phyloP scores from a whole-genome alignment of 495 filamentous ascomycete species.

The Arthonia radiata region DNA sequence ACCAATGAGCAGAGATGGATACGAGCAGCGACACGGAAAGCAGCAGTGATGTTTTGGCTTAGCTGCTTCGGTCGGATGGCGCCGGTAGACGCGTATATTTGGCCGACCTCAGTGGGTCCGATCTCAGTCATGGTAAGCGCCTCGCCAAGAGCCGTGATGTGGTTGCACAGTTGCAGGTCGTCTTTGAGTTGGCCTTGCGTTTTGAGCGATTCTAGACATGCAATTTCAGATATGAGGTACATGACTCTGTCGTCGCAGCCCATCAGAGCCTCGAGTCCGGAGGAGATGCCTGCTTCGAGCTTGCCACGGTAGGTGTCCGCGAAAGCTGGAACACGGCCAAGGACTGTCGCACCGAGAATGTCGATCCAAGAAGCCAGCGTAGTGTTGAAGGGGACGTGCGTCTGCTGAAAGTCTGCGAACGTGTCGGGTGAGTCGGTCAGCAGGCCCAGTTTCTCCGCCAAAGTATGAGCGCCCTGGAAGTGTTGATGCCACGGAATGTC shows the following conservation, averaged over 20 bases:
- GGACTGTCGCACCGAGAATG: slow-evolving; percentile 84
- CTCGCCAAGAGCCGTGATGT: slow-evolving; percentile 55
- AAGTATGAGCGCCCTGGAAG: slow-evolving; percentile 67
- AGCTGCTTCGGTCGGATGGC: slow-evolving; percentile 60
- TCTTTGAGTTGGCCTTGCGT: slow-evolving; percentile 49
- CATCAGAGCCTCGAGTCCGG: slow-evolving; percentile 80
- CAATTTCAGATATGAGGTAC: slow-evolving; percentile 95
- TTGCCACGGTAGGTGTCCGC: slow-evolving; percentile 82
- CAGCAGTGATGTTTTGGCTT: slow-evolving; percentile 59
- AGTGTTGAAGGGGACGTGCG: slow-evolving; percentile 69
- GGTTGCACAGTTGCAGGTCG: slow-evolving; percentile 57
- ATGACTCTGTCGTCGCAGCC: slow-evolving; percentile 93
- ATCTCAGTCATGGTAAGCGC: slow-evolving; percentile 63
- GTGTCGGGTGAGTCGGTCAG: slow-evolving; percentile 22
- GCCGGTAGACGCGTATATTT: slow-evolving; percentile 29
- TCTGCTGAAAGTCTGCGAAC: too few relatives aligned
- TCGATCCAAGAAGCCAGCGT: slow-evolving; percentile 89
- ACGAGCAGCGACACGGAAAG: slow-evolving; percentile 78
- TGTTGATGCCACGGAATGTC: slow-evolving; percentile 95
- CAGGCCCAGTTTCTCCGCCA: slow-evolving; percentile 70
- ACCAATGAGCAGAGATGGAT: slow-evolving; percentile 90
- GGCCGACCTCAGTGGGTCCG: slow-evolving; percentile 15
- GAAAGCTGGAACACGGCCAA: slow-evolving; percentile 60
- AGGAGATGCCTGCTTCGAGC: slow-evolving; percentile 44
- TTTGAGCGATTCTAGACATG: slow-evolving; percentile 80